Conservation (phyloP, 2,329 filamentous ascomycete species). For the Laburnicola sp. region DNA sequence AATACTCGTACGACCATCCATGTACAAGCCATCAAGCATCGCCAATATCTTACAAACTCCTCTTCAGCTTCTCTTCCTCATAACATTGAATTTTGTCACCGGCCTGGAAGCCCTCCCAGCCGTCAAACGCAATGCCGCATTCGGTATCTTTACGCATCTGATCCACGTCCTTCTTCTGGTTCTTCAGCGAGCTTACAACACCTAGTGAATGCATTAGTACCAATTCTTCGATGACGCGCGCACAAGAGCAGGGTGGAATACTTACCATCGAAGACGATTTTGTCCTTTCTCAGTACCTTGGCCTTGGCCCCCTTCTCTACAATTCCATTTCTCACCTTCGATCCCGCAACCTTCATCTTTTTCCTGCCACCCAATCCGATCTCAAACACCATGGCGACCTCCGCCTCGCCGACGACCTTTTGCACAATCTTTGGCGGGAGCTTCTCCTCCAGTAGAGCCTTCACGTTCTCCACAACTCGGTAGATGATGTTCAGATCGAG, state of each 20-base stretch:
- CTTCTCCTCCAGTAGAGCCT: constrained; percentile 67
- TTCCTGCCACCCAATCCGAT: constrained; percentile 76
- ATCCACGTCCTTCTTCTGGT: constrained; percentile 85
- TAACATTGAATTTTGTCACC: constrained; percentile 90
- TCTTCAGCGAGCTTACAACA: constrained; percentile 77
- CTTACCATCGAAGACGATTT: constrained; percentile 81
- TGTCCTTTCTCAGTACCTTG: constrained; percentile 70
- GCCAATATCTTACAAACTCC: constrained; percentile 50
- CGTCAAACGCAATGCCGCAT: constrained; percentile 84
- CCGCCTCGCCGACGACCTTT: constrained; percentile 83
- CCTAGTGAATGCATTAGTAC: constrained; percentile 56
- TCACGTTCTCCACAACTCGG: constrained; percentile 73
- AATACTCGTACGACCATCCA: background rate
- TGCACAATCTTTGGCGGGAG: constrained; percentile 68
- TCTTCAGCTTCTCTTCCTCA: constrained; percentile 75
- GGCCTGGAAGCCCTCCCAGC: constrained; percentile 74
- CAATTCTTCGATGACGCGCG: background rate
- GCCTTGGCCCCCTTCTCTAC: constrained; percentile 67
- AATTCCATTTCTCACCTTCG: constrained; percentile 79
- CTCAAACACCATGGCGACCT: constrained; percentile 78
- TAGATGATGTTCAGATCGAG: constrained; percentile 89
- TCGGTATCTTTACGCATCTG: constrained; percentile 93
- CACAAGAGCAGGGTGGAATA: constrained; percentile 17
- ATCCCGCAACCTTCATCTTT: constrained; percentile 79
- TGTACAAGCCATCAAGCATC: background rate